Base-by-base conservation (phyloP, 495 filamentous ascomycete genomes). In the Entonaema liquescens region DNA sequence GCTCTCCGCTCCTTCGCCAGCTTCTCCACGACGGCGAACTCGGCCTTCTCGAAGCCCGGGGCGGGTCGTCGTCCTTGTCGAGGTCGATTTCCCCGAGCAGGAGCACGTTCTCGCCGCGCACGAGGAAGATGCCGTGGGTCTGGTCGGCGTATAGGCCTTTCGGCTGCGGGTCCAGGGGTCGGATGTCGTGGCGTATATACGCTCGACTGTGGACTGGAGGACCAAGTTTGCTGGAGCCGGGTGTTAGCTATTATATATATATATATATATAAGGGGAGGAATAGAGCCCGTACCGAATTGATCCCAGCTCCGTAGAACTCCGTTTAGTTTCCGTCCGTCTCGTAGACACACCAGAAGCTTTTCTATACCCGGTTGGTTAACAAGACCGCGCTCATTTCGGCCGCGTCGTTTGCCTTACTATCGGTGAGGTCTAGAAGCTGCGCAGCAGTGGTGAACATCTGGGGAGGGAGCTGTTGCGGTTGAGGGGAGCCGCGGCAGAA, bases 371-470 rank as follows among this genome's bases (percentile, higher is more conserved):
- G 28, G 57, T 9, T 25, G 62, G 64, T 67, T 50, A 67, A 65
- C 23, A 33, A 2, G 11, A 25, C 53, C 2, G 55, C 29, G 35
- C 56, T 54, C 13, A 57, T 62, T 33, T 55, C 31, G 56, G 56
- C 57, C 58, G 52, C 42, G 21, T 60, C 58, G 52, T 35, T 56
- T 49, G 61, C 65, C 91, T 84, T 87, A 98, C 95, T 98, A 82
- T 99, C 95, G 68, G 95, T 98, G 73, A 99, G 85, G 79, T 99
- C 95, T 38, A 98, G 80, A 47, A 99, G 82, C 79, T 98, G 95
- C 56, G 95, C 93, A 47, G 95, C 94, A 3, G 95, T 99, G 15
- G 96, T 97, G 83, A 99, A 99, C 94, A 98, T 98, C 83, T 99
- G 93, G 52, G 89, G 88, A 4, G 89, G 91, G 36, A 93, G 81